phyloP scores from a whole-genome alignment of 176 grass and related monocot genomes.

The Rhynchospora breviuscula region DNA sequence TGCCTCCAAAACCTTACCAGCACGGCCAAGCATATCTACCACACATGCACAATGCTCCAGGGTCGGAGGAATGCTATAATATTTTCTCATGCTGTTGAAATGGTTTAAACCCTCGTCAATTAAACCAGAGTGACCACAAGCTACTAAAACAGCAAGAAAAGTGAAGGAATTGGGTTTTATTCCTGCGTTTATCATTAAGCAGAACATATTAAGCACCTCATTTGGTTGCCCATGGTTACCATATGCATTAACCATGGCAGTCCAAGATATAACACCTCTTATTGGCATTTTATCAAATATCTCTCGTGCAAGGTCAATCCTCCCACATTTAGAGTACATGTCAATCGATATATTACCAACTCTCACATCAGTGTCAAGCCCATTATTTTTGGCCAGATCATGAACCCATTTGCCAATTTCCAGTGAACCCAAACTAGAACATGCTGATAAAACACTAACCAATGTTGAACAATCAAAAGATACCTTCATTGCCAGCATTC shows the following conservation, averaged over 20 bases:
- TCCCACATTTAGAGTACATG: constrained; percentile 72
- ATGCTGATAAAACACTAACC: constrained; percentile 73
- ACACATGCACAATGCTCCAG: constrained; percentile 76
- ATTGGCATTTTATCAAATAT: constrained; percentile 44
- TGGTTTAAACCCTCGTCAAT: constrained; percentile 55
- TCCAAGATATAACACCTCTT: constrained; percentile 55
- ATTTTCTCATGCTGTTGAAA: constrained; percentile 55
- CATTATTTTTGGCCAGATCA: constrained; percentile 39
- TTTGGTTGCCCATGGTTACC: constrained; percentile 55
- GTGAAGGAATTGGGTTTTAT: constrained; percentile 69
- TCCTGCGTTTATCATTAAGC: constrained; percentile 37
- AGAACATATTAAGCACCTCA: constrained; percentile 59
- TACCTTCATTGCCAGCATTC: constrained; percentile 65
- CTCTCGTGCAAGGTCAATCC: constrained; percentile 36
- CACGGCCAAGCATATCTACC: constrained; percentile 65
- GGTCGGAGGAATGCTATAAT: constrained; percentile 34
- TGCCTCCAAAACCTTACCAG: constrained; percentile 51
- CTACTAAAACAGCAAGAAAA: constrained; percentile 54
- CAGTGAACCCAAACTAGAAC: constrained; percentile 41
- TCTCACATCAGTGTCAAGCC: constrained; percentile 46
- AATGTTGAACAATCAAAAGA: constrained; percentile 55
- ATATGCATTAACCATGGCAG: constrained; percentile 62
- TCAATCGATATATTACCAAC: constrained; percentile 56
- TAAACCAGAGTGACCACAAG: constrained; percentile 59
- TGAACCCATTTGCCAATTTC: constrained; percentile 75